phyloP scores from a whole-genome alignment of 75 land plant species.

The Picea glauca region DNA sequence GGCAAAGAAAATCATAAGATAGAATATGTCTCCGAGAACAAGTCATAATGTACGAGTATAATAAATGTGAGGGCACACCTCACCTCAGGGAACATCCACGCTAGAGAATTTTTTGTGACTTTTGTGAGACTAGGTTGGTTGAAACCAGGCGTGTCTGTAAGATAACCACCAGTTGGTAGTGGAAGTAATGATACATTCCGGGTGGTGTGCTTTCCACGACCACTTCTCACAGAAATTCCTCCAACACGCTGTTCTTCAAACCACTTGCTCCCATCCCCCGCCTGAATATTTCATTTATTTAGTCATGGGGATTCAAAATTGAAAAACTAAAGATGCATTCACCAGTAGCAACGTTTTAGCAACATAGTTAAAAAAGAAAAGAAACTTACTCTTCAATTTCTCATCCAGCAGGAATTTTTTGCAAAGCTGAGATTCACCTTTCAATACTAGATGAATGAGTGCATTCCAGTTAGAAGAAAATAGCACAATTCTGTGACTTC shows the following conservation, averaged over 20 bases:
- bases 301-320: neutral
- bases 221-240: constrained; percentile 82
- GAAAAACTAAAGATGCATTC: constrained; percentile 9
- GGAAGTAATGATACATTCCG: constrained; percentile 91
- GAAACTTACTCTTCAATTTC: neutral
- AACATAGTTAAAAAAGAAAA: neutral
- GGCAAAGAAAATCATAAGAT: neutral
- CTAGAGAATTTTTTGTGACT: constrained; percentile 69
- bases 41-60: neutral
- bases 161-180: constrained; percentile 71
- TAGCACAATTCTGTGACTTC: neutral
- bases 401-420: neutral
- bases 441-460: neutral
- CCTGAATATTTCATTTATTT: constrained; percentile 4
- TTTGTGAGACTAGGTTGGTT: constrained; percentile 84
- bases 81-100: constrained; percentile 83
- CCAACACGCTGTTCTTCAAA: constrained; percentile 79
- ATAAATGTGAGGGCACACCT: constrained; percentile 32
- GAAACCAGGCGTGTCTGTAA: constrained; percentile 98
- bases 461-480: neutral
- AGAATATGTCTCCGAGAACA: neutral
- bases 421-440: neutral
- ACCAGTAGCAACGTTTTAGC: neutral
- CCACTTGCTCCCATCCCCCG: constrained; percentile 42
- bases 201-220: constrained; percentile 92